phyloP scores from a whole-genome alignment of 805 yeast genomes.

The Sugiyamaella valdiviana region DNA sequence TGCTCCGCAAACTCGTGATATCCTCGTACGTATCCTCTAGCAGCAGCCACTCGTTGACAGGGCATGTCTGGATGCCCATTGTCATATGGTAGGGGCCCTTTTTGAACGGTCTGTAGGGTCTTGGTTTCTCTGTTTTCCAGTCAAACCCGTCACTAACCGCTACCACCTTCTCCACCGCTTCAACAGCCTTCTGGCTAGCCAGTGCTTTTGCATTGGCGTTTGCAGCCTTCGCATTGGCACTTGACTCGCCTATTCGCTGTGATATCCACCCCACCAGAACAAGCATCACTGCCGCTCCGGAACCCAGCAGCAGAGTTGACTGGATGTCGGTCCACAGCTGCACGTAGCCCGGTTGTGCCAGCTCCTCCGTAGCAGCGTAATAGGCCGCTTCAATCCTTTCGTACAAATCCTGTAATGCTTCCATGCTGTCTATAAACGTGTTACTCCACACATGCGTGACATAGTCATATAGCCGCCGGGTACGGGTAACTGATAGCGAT shows the following conservation, averaged over 20 bases:
- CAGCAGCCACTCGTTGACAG: slow-evolving; percentile 50
- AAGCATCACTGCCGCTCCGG: not conserved
- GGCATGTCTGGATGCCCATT: slow-evolving; percentile 50
- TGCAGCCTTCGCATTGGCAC: no score
- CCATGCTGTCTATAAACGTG: no score
- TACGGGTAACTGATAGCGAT: no score
- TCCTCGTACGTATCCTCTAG: slow-evolving; percentile 55
- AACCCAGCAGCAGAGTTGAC: not conserved
- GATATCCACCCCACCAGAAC: not conserved
- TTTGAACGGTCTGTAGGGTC: slow-evolving; percentile 53
- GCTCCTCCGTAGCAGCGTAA: not conserved
- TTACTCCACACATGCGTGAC: no score
- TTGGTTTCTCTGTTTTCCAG: slow-evolving; percentile 42
- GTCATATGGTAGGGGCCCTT: slow-evolving; percentile 54
- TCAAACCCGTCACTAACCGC: slow-evolving; percentile 34
- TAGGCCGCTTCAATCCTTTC: not conserved
- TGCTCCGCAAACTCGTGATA: slow-evolving; percentile 37
- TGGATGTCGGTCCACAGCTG: not conserved
- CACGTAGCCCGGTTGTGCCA: not conserved
- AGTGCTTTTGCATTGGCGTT: not conserved
- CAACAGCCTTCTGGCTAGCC: not conserved
- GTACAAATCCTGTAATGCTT: not conserved
- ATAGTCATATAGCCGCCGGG: no score
- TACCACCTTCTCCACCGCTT: slow-evolving; percentile 5
- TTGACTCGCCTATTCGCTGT: no score